Evolutionary conservation across 2,329 filamentous ascomycete genomes (phyloP).

Genomic region (Trichophyton mentagrophytes): DNA sequence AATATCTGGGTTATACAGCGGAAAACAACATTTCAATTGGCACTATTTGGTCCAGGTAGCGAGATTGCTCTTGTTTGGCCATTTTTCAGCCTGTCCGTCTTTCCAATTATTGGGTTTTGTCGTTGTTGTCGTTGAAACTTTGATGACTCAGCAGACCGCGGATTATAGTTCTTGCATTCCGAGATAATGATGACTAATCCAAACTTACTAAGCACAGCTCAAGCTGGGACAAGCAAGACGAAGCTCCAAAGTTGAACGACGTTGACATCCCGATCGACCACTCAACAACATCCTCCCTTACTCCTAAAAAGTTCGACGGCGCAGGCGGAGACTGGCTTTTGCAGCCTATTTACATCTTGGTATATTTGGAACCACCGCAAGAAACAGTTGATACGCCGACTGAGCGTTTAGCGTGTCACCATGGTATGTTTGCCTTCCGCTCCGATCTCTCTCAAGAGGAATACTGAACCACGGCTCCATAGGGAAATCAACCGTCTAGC

Average conservation of each 20-base stretch:
- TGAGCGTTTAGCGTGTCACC: slow-evolving; percentile 16
- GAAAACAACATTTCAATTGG: no score
- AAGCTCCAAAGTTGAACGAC: background rate
- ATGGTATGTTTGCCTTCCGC: slow-evolving; percentile 22
- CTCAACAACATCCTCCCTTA: background rate
- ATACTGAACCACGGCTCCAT: slow-evolving; percentile 16
- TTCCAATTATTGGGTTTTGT: no score
- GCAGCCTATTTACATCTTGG: background rate
- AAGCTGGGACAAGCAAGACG: background rate
- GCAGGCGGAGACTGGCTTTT: background rate
- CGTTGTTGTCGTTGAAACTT: no score
- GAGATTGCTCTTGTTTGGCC: no score
- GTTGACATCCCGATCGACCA: background rate
- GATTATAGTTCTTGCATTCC: no score
- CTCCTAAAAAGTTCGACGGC: background rate
- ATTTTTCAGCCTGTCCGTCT: no score
- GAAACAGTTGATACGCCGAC: background rate
- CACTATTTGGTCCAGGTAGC: no score
- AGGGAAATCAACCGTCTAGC: slow-evolving; percentile 57
- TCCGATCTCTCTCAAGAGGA: slow-evolving; percentile 6
- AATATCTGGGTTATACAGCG: no score
- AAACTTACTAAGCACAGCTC: background rate
- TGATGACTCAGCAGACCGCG: no score
- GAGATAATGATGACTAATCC: background rate
- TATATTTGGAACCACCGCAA: background rate